phyloP scores from a whole-genome alignment of 805 yeast genomes.

The Wickerhamomyces alni region DNA sequence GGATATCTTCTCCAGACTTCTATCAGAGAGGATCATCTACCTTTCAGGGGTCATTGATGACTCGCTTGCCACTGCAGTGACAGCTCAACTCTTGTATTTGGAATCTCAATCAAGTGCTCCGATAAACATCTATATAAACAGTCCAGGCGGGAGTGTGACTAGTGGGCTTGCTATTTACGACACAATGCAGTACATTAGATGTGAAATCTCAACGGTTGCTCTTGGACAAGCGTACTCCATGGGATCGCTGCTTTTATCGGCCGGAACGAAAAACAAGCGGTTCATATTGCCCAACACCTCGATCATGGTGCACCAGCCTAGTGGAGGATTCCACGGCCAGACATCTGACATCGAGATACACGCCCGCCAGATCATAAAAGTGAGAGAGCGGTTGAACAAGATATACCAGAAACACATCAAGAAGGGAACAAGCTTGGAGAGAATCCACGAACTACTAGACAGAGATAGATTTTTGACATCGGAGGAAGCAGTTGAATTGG shows the following conservation, averaged over 20 bases:
- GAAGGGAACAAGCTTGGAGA: constrained; percentile 9
- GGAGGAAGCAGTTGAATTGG: constrained; percentile 26
- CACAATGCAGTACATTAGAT: constrained; percentile 27
- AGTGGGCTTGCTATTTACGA: constrained; percentile 30
- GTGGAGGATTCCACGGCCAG: constrained; percentile 26
- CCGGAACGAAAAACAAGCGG: constrained; percentile 25
- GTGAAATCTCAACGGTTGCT: constrained; percentile 29
- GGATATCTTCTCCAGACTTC: constrained; percentile 16
- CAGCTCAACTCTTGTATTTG: constrained; percentile 21
- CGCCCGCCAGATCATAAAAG: constrained; percentile 26
- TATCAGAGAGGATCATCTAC: constrained; percentile 23
- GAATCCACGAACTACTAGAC: constrained; percentile 17
- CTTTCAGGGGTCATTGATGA: constrained; percentile 23
- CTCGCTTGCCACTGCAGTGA: constrained; percentile 17
- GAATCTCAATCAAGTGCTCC: constrained; percentile 20
- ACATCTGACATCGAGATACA: constrained; percentile 29
- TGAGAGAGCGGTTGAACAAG: constrained; percentile 23
- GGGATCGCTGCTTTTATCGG: constrained; percentile 26
- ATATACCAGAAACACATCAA: constrained; percentile 24
- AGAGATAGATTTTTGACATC: constrained; percentile 22
- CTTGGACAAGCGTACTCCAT: constrained; percentile 30
- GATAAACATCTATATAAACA: constrained; percentile 23
- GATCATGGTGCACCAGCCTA: constrained; percentile 30
- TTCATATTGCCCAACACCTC: constrained; percentile 26
- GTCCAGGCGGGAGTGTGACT: constrained; percentile 29